Base-by-base conservation (phyloP, 2,329 filamentous ascomycete genomes). In the Chrysoporthe austroafricana region DNA sequence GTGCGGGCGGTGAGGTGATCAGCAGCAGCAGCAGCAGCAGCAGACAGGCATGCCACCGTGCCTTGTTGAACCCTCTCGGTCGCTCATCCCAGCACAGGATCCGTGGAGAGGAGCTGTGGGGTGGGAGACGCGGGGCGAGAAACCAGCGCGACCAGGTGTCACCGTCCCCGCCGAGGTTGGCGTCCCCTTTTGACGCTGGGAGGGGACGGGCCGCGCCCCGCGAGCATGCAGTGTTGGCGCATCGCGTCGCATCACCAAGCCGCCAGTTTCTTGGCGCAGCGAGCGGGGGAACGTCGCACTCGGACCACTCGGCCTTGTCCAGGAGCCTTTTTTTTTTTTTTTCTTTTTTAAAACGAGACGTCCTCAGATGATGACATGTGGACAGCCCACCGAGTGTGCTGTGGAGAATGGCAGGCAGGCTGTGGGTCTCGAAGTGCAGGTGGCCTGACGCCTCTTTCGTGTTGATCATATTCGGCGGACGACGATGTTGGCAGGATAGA, bases 1-100 rank as follows among this genome's bases (percentile, higher is more conserved):
- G 21, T 75, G 73, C 18, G 62, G 68, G 1, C 64, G 57, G 42
- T 69, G 43, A 67, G 26, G 18, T 0, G 8, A 16, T 42, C 7
- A 21, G 21, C 1, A 14, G 36, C 5, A 39, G 36, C 26, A 26
- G 26, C 26, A 26, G 26, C 26, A 26, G 26, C 26, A 26, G 26
- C 26, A 26, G 26, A 26, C 26, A 26, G 2, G 26, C 26, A 26
- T 26, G 26, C 26, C 26, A 26, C 26, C 26, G 26, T 26, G 26
- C 26, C 26, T 26, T 26, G 26, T 26, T 16, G 50, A 54, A 7
- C n/a, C n/a, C 4, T 50, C 46, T 50, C n/a, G 46, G 21, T n/a
- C 48, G 26, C 5, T 11, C 21, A 52, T 21, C 48, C 48, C 21
- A 21, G 26, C 26, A 32, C 3, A 52, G 13, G 26, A 26, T 4